Conservation (phyloP, 2,329 filamentous ascomycete genomes). For the Pseudogymnoascus sp. region DNA sequence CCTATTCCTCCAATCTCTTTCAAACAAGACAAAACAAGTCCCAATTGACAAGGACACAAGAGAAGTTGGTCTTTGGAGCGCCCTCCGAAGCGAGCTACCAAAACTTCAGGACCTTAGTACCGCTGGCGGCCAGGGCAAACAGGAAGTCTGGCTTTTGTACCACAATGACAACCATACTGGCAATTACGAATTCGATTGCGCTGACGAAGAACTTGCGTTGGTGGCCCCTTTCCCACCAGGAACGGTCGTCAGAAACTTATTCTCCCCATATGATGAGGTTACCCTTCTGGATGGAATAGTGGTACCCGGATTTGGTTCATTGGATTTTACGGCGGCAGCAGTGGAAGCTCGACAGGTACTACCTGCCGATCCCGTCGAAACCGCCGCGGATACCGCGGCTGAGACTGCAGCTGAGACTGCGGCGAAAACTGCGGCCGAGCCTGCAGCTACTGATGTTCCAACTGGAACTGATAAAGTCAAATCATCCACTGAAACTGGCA, state of each 20-base stretch:
- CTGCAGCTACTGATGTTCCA: background rate
- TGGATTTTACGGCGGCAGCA: background rate
- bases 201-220: conserved; percentile 37
- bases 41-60: conserved; percentile 46
- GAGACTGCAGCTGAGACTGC: background rate
- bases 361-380: background rate
- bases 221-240: conserved; percentile 43
- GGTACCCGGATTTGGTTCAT: background rate
- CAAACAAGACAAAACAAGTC: conserved; percentile 44
- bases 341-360: conserved; percentile 34
- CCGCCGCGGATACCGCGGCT: background rate
- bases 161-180: conserved; percentile 38
- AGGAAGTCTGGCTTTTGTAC: conserved; percentile 37
- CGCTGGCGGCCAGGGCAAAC: conserved; percentile 37
- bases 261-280: conserved; percentile 52
- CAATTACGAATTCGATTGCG: conserved; percentile 47
- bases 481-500: background rate
- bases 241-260: conserved; percentile 51
- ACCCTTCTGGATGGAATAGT: conserved; percentile 28
- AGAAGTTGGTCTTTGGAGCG: conserved; percentile 53
- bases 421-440: background rate
- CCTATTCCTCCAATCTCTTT: conserved; percentile 45
- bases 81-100: conserved; percentile 37
- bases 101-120: conserved; percentile 43
- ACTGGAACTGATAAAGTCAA: background rate